phyloP scores from a whole-genome alignment of 2,329 filamentous ascomycete genomes.

The Sclerotinia subarctica region DNA sequence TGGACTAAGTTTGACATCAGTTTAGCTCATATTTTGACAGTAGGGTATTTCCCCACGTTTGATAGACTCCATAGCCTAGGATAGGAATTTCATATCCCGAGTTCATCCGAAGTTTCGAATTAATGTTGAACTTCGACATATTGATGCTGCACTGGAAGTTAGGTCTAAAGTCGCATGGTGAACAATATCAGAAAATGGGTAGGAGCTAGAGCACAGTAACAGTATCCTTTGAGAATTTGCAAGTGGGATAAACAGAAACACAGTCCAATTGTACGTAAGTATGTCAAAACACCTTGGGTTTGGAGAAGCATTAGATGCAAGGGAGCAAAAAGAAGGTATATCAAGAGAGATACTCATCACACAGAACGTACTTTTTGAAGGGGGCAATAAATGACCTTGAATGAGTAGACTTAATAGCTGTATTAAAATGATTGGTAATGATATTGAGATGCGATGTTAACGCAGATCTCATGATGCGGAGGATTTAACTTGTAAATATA shows the following conservation, averaged over 20 bases:
- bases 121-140: slow-evolving; percentile 47
- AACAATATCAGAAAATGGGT: background rate
- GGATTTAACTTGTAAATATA: background rate
- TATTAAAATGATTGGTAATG: slow-evolving; percentile 3
- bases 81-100: slow-evolving; percentile 60
- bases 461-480: slow-evolving; percentile 3
- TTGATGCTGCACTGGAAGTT: slow-evolving; percentile 16
- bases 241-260: background rate
- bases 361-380: background rate
- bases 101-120: slow-evolving; percentile 47
- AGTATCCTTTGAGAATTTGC: background rate
- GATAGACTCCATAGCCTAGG: slow-evolving; percentile 53
- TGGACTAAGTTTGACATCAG: slow-evolving; percentile 44
- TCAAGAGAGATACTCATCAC: slow-evolving; percentile 7
- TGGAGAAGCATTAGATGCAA: background rate
- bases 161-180: background rate
- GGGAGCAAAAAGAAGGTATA: background rate
- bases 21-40: background rate
- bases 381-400: background rate
- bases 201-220: no score
- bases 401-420: background rate
- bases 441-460: slow-evolving; percentile 1
- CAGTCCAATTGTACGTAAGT: background rate
- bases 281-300: background rate
- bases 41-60: slow-evolving; percentile 38